Evolutionary conservation across 805 yeast species (phyloP), one percentile per base, ranked within the genome.

Genomic region (Nakazawaea ernobii): DNA sequence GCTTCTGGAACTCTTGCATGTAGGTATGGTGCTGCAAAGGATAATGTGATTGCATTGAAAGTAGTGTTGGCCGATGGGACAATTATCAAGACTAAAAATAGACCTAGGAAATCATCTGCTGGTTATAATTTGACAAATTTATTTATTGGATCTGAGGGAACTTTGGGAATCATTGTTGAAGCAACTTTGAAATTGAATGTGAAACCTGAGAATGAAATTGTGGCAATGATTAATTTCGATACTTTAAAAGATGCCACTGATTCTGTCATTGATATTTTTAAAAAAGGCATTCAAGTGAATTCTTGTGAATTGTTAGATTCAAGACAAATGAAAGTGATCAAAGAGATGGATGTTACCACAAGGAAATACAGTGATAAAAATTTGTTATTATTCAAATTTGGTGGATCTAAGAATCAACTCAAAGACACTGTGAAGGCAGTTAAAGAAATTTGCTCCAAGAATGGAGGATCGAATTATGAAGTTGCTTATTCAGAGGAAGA

Each of bases 51-150:
- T 26, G 76, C 76, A 48, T 60, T 85, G 49, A 86, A 88, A 1
- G 86, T 86, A 20, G 94, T 86, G 6, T 63, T 86, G 39, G 86
- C 94, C 11, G 95, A 86, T 63, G 95, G 95, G 2, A 81, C 90
- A 1, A 67, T 86, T 32, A 69, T 86, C 42, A 86, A 83, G 65
- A 86, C 95, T 1, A 78, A 79, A 51, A 79, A 75, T 54, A 71
- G 94, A 59, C 91, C 94, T 3, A 73, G 86, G 56, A 86, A 86
- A 55, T 77, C 90, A 2, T 74, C 86, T 52, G 91, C 92, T 8
- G 95, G 95, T 10, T 86, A 86, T 59, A 85, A 84, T 56, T 68
- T 86, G 59, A 86, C 86, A 42, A 82, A 84, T n/a, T 62, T 86
- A 49, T 84, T 86, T 58, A 69, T 82, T 44, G 94, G 95, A 0